phyloP scores from a whole-genome alignment of 140 eudicot species.

The Erigeron philadelphicus region DNA sequence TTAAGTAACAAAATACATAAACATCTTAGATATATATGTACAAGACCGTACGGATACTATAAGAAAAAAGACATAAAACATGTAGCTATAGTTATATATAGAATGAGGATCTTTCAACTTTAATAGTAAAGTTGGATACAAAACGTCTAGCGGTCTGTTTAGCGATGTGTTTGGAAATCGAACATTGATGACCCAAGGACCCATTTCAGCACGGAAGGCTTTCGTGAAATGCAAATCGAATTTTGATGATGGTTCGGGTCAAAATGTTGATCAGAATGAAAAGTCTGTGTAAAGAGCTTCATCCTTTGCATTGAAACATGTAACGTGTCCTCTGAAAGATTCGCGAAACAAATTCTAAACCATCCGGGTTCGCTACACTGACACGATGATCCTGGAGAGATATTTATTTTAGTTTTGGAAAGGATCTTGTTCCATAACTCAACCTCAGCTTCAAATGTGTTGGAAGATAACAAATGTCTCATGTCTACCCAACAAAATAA shows the following conservation, averaged over 20 bases:
- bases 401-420: constrained; percentile 34
- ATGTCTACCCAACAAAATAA: constrained; percentile 57
- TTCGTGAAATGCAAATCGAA: neutral
- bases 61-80: no score
- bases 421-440: constrained; percentile 48
- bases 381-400: constrained; percentile 59
- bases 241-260: neutral
- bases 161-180: constrained; percentile 16
- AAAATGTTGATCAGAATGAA: neutral
- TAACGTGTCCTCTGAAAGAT: constrained; percentile 36
- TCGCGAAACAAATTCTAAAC: constrained; percentile 61
- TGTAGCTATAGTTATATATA: no score
- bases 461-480: constrained; percentile 31
- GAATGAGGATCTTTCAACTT: no score
- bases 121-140: no score
- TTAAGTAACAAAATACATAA: neutral
- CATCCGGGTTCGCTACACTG: constrained; percentile 63
- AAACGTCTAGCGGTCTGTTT: constrained; percentile 21
- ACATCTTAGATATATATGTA: neutral
- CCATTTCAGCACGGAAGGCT: constrained; percentile 28
- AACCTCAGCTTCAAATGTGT: constrained; percentile 45
- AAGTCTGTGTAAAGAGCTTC: constrained; percentile 32
- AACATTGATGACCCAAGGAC: constrained; percentile 20
- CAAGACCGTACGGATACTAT: no score
- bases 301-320: constrained; percentile 37